Percentiles rank a stretch among this genome's conserved stretches.
Conservation (phyloP, 2,329 filamentous ascomycete species). For the Atkinsonella texensis region DNA sequence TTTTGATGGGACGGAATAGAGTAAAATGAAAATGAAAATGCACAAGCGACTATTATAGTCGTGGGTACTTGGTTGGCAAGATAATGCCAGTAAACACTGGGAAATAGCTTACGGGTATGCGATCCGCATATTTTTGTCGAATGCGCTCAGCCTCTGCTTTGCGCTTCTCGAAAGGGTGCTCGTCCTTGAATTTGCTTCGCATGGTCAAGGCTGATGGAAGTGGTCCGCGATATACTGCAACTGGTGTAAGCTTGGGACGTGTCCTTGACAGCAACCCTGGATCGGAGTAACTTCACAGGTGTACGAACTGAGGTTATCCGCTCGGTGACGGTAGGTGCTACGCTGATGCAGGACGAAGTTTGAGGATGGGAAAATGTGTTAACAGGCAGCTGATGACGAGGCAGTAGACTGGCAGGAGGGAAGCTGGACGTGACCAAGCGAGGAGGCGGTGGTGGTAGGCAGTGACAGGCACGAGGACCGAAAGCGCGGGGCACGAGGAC, state of each 20-base stretch:
- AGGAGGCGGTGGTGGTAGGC: slow-evolving; percentile 8
- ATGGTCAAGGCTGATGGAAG: slow-evolving; percentile 44
- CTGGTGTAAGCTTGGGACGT: background rate
- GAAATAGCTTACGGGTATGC: slow-evolving; percentile 72
- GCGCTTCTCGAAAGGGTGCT: slow-evolving; percentile 99
- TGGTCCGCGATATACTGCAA: background rate
- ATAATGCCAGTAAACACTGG: background rate
- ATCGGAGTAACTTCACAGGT: too few relatives aligned
- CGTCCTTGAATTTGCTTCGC: slow-evolving; percentile 99
- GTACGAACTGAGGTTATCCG: background rate
- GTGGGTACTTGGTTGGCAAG: background rate
- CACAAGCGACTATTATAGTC: background rate
- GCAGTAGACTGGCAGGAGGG: slow-evolving; percentile 10
- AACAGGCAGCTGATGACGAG: slow-evolving; percentile 15
- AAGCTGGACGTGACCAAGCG: slow-evolving; percentile 6
- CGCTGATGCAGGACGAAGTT: slow-evolving; percentile 1
- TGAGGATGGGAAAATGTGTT: slow-evolving; percentile 8
- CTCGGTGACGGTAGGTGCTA: background rate
- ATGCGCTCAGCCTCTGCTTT: slow-evolving; percentile 99
- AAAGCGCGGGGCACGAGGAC: slow-evolving; percentile 1
- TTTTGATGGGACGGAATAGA: background rate
- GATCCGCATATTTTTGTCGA: slow-evolving; percentile 96
- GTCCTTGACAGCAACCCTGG: too few relatives aligned
- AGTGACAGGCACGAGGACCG: slow-evolving; percentile 9
- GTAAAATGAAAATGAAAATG: background rate